Evolutionary conservation across 805 yeast species (phyloP), one percentile per base, ranked within the genome.

Genomic region (Candida tammaniensis): DNA sequence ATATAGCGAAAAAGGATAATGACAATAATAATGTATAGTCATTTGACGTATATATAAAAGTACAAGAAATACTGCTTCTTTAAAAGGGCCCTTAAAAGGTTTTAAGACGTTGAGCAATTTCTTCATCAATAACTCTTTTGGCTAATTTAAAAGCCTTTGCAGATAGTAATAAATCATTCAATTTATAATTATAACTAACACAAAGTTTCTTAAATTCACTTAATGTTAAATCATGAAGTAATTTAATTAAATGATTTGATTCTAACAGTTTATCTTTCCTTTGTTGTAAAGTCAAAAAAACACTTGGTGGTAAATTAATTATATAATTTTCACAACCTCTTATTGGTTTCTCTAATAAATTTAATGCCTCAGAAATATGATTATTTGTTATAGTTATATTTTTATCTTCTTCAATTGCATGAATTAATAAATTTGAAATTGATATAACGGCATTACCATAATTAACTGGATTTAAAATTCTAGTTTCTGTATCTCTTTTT

Each of bases 71-170:
- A n/a, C n/a, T n/a, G n/a, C n/a, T n/a, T n/a, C n/a, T n/a, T n/a
- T n/a, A n/a, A n/a, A n/a, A n/a, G n/a, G n/a, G n/a, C n/a, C n/a
- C n/a, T n/a, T n/a, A n/a, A n/a, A n/a, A n/a, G n/a, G 9, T 9
- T 36, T 44, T 49, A 37, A 74, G 76, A 12, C 22, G 34, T 18
- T 17, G 28, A 5, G 76, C 78, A 35, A 76, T 62, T 11, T 82
- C 82, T 19, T 71, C 71, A 45, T 82, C 88, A 36, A 80, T 69
- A 17, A 83, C 83, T 80, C 86, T 78, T 49, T 80, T 80, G 12
- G 86, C 86, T 42, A 82, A 63, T 42, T 75, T 76, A 48, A 76
- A 76, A 4, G 83, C 84, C 30, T 77, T 76, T 3, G 82, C 75
- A 33, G 76, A 70, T 27, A 84, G 60, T 17, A 76, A 68, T 44